Evolutionary conservation across 1,284 basidiomycete species (phyloP).

Genomic region (Ustilago bromivora): DNA sequence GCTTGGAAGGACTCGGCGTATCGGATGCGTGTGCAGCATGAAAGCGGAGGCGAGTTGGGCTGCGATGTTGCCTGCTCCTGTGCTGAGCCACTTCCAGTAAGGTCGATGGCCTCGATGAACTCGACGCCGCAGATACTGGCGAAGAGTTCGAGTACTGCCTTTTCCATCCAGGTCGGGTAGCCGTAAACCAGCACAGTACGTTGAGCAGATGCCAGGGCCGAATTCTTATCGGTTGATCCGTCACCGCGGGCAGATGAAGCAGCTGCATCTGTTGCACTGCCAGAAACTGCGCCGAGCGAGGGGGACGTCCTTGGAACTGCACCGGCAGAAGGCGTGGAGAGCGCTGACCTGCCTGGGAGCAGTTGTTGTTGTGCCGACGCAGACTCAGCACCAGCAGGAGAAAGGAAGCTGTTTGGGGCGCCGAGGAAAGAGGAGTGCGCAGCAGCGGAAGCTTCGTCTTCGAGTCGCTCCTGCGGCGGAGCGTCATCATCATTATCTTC

Average conservation of each 20-base stretch:
- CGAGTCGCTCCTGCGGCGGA: slow-evolving; percentile 48
- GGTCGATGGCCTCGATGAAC: slow-evolving; percentile 51
- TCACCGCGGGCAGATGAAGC: slow-evolving; percentile 5
- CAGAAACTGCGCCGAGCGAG: slow-evolving; percentile 13
- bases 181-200: slow-evolving; percentile 58
- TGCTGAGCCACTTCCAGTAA: slow-evolving; percentile 45
- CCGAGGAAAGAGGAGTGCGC: slow-evolving; percentile 24
- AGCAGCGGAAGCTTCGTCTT: slow-evolving; percentile 40
- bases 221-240: slow-evolving; percentile 17
- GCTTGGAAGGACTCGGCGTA: slow-evolving; percentile 56
- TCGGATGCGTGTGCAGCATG: slow-evolving; percentile 47
- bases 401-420: slow-evolving; percentile 16
- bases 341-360: slow-evolving; percentile 15
- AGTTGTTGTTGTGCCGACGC: slow-evolving; percentile 16
- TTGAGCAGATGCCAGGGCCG: slow-evolving; percentile 39
- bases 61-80: slow-evolving; percentile 35
- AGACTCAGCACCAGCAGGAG: slow-evolving; percentile 10
- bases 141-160: slow-evolving; percentile 55
- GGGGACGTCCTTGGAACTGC: slow-evolving; percentile 24
- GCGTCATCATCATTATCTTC: slow-evolving; percentile 53
- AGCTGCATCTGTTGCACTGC: slow-evolving; percentile 4
- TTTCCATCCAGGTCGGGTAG: slow-evolving; percentile 53
- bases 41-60: slow-evolving; percentile 30
- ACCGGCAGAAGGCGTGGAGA: slow-evolving; percentile 17
- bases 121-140: slow-evolving; percentile 51